phyloP scores from a whole-genome alignment of 768 basidiomycete genomes.

The Royoungia palumana region DNA sequence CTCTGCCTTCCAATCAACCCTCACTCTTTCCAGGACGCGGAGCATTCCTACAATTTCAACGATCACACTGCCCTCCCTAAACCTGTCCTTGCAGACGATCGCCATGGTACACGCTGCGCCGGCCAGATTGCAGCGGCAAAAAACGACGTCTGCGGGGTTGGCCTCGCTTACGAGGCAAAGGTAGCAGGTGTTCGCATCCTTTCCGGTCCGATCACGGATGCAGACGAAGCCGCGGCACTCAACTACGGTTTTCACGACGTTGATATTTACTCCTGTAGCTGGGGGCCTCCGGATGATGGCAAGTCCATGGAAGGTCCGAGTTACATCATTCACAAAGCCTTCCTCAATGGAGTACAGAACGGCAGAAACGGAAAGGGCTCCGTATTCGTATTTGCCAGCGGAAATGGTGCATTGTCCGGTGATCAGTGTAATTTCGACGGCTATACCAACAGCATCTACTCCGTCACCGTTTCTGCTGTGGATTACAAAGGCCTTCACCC shows the following conservation, averaged over 20 bases:
- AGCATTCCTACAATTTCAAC: slow-evolving; percentile 94
- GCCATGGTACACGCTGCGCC: slow-evolving; percentile 96
- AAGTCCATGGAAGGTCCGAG: slow-evolving; percentile 91
- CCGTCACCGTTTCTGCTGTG: slow-evolving; percentile 92
- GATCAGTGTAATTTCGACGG: slow-evolving; percentile 99
- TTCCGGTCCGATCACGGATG: slow-evolving; percentile 90
- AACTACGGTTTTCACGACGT: slow-evolving; percentile 93
- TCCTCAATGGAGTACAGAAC: slow-evolving; percentile 89
- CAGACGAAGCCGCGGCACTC: slow-evolving; percentile 91
- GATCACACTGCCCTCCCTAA: slow-evolving; percentile 86
- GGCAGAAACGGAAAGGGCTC: slow-evolving; percentile 89
- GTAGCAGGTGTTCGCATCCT: slow-evolving; percentile 95
- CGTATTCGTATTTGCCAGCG: slow-evolving; percentile 95
- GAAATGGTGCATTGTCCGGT: slow-evolving; percentile 86
- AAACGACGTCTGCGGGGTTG: slow-evolving; percentile 92
- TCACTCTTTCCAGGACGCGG: slow-evolving; percentile 58
- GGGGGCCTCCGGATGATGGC: slow-evolving; percentile 98
- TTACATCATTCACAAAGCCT: slow-evolving; percentile 88
- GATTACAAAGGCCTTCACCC: slow-evolving; percentile 93
- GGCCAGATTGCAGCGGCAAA: slow-evolving; percentile 93
- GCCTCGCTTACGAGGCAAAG: slow-evolving; percentile 88
- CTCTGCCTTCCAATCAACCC: background rate
- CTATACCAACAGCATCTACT: slow-evolving; percentile 97
- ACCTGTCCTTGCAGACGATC: slow-evolving; percentile 85
- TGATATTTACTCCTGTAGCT: slow-evolving; percentile 90